Evolutionary conservation across 2,329 filamentous ascomycete genomes (phyloP).

Genomic region (Fusarium burgessii): DNA sequence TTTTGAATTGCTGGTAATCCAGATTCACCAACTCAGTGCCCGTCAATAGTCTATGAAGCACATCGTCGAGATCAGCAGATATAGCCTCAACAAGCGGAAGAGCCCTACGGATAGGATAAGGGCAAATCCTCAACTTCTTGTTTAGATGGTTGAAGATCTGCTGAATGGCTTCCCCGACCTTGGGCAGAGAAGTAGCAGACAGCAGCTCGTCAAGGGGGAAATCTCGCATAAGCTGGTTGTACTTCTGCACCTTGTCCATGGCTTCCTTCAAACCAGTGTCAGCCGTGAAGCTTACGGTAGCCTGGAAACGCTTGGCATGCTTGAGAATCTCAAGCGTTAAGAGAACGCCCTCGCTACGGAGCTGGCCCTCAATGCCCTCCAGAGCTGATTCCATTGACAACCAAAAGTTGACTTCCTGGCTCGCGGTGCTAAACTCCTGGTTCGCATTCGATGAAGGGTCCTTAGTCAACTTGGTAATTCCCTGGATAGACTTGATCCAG

Average conservation of each 20-base stretch:
- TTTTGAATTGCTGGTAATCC: slow-evolving; percentile 89
- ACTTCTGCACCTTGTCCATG: slow-evolving; percentile 96
- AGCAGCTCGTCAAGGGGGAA: slow-evolving; percentile 96
- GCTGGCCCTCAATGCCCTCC: slow-evolving; percentile 89
- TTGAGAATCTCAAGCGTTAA: slow-evolving; percentile 95
- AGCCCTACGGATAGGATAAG: slow-evolving; percentile 92
- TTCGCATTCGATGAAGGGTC: slow-evolving; percentile 76
- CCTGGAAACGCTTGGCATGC: slow-evolving; percentile 97
- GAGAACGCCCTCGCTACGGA: slow-evolving; percentile 87
- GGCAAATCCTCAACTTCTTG: slow-evolving; percentile 96
- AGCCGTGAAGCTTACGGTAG: slow-evolving; percentile 94
- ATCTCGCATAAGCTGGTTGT: slow-evolving; percentile 98
- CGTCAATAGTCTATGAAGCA: slow-evolving; percentile 86
- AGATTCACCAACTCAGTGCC: slow-evolving; percentile 91
- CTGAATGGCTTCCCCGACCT: slow-evolving; percentile 88
- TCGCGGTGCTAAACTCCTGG: slow-evolving; percentile 75
- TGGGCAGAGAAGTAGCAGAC: slow-evolving; percentile 88
- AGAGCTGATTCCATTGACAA: slow-evolving; percentile 94
- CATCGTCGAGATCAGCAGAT: slow-evolving; percentile 89
- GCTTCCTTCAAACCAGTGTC: slow-evolving; percentile 97
- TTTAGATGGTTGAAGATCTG: slow-evolving; percentile 95
- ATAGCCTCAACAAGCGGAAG: slow-evolving; percentile 97
- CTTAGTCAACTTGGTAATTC: slow-evolving; percentile 92
- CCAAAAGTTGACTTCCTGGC: slow-evolving; percentile 99
- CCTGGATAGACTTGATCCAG: slow-evolving; percentile 99